Evolutionary conservation across 2,329 filamentous ascomycete species (phyloP).

Genomic region (Epichloe elymi): DNA sequence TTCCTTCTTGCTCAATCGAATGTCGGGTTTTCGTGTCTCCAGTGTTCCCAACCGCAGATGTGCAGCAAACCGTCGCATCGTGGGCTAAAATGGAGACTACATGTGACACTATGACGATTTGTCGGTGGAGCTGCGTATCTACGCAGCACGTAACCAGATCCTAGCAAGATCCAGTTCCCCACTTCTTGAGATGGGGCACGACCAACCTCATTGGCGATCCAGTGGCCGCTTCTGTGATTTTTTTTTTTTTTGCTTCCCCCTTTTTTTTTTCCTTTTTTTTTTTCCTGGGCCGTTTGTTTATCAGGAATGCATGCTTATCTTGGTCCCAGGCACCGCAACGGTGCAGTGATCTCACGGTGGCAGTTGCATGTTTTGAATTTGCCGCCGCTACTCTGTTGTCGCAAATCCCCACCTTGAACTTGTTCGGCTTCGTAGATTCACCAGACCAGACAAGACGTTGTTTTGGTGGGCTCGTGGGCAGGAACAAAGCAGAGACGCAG

Average conservation of each 20-base stretch:
- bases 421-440: too few relatives aligned
- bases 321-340: too few relatives aligned
- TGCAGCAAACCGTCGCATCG: conserved; percentile 2
- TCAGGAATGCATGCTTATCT: too few relatives aligned
- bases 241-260: background rate
- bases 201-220: background rate
- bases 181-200: conserved; percentile 2
- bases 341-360: too few relatives aligned
- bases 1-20: conserved; percentile 7
- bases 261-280: background rate
- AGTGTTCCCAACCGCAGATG: conserved; percentile 5
- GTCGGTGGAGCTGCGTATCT: conserved; percentile 4
- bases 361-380: too few relatives aligned
- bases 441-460: too few relatives aligned
- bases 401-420: too few relatives aligned
- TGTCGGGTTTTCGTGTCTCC: conserved; percentile 13
- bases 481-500: too few relatives aligned
- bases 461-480: too few relatives aligned
- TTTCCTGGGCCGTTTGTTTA: too few relatives aligned
- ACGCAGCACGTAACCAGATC: conserved; percentile 1
- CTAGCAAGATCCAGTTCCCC: conserved; percentile 7
- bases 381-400: too few relatives aligned
- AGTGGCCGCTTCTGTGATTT: background rate
- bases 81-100: conserved; percentile 3
- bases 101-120: conserved; percentile 5